Base-by-base conservation (phyloP, 2,329 filamentous ascomycete species). In the Cercospora zeae-maydis region DNA sequence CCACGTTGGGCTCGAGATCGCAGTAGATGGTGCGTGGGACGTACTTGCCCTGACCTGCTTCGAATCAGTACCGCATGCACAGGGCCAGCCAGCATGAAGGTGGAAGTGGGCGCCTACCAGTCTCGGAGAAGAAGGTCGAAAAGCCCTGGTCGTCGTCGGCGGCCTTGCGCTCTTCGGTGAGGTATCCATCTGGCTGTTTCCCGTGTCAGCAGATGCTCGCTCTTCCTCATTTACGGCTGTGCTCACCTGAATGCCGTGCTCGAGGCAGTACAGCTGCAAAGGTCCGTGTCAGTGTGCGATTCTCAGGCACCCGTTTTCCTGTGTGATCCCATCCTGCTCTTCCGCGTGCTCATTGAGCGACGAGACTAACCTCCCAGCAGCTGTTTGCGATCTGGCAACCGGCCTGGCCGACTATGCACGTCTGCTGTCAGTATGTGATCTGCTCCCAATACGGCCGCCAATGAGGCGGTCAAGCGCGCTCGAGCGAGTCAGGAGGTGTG, bases 301-400 rank as follows among this genome's bases (percentile, higher is more conserved):
- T 62, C 66, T 67, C 55, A 79, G 75, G 70, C 71, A 67, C 59
- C 72, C 69, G 66, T 69, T 59, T 62, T 57, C 21, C 47, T 65
- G 61, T 31, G 60, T 64, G 61, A 59, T 47, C 63, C 27, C 47
- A 34, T 51, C 39, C 37, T 54, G 54, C 39, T 65, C 58, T 59
- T 57, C 45, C 60, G 42, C 59, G 42, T 24, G 58, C 65, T 70
- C 59, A 69, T 65, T 14, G 24, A 42, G 59, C 53, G 67, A 52
- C 63, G 65, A 75, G 76, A 84, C 91, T 84, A 84, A 99, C 95
- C 92, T 99, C 95, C 95, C 95, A 99, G 88, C 95, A 98, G 75
- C 95, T 95, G 86, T 99, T 99, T 84, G 93, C 95, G 78, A 99
- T 99, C 82, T 99, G 95, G 88, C 95, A 98, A 90, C 95, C 95